phyloP scores from a whole-genome alignment of 2,329 filamentous ascomycete genomes.

The Mollisiaceae sp. region DNA sequence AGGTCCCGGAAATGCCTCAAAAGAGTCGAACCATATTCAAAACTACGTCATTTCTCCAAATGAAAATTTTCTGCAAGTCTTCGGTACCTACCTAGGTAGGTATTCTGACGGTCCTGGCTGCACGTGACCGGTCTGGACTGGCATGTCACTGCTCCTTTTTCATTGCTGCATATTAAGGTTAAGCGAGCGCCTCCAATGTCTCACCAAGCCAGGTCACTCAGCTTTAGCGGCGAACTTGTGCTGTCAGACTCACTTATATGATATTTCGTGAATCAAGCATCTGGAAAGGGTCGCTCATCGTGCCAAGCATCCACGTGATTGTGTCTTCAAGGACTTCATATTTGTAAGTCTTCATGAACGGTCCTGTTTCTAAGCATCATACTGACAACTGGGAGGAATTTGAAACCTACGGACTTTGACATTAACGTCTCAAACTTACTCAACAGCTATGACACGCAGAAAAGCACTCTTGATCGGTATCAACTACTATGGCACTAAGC shows the following conservation, averaged over 20 bases:
- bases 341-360: neutral
- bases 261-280: neutral
- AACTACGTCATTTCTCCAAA: too few relatives aligned
- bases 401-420: neutral
- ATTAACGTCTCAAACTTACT: neutral
- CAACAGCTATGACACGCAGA: slow-evolving; percentile 27
- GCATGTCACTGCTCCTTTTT: slow-evolving; percentile 15
- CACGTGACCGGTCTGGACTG: neutral
- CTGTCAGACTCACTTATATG: neutral
- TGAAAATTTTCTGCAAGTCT: too few relatives aligned
- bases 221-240: neutral
- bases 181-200: slow-evolving; percentile 1
- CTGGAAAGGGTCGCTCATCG: neutral
- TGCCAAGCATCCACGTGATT: slow-evolving; percentile 4
- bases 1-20: too few relatives aligned
- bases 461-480: slow-evolving; percentile 60
- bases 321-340: neutral
- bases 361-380: neutral
- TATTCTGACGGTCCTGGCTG: neutral
- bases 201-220: neutral
- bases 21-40: too few relatives aligned
- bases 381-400: neutral
- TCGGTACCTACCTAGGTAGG: too few relatives aligned
- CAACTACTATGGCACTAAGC: slow-evolving; percentile 40
- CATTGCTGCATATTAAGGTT: neutral